A percentile compares a stretch with the other conserved stretches of the same genome.
Conservation (phyloP, 371 early-diverging fungal genomes). For the Mucor piriformis region DNA sequence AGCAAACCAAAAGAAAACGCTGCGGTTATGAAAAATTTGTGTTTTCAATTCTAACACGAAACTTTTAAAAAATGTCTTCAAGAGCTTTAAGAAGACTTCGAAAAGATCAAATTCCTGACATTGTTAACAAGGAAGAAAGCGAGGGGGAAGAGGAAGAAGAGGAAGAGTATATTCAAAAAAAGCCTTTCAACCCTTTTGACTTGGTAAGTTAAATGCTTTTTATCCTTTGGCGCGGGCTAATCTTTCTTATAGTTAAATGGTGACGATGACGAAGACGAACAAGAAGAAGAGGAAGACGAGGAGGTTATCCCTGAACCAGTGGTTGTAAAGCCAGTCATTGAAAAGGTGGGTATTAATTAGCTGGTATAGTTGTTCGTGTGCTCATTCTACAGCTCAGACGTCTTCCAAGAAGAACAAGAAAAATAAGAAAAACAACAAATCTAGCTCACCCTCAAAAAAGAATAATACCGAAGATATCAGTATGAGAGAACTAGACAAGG, state of each 20-base stretch:
- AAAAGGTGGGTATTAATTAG: background rate
- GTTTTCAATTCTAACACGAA: no score
- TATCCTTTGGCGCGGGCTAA: background rate
- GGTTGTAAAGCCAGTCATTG: slow-evolving; percentile 28
- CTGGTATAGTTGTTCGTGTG: background rate
- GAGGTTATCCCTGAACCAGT: slow-evolving; percentile 12
- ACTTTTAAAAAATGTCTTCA: slow-evolving; percentile 42
- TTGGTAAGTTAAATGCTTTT: slow-evolving; percentile 43
- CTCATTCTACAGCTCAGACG: slow-evolving; percentile 6
- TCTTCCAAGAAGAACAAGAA: slow-evolving; percentile 34
- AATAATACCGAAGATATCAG: slow-evolving; percentile 54
- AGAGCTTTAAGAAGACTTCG: slow-evolving; percentile 48
- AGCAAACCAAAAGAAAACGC: background rate
- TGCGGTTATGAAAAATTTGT: background rate
- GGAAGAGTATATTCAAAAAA: slow-evolving; percentile 30
- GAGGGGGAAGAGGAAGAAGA: slow-evolving; percentile 38
- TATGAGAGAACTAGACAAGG: slow-evolving; percentile 66
- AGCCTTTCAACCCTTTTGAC: slow-evolving; percentile 65
- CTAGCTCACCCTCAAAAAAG: slow-evolving; percentile 30
- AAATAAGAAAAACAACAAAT: slow-evolving; percentile 51
- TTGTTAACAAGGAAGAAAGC: background rate
- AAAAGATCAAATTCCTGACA: slow-evolving; percentile 33
- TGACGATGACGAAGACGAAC: slow-evolving; percentile 39
- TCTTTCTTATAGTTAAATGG: slow-evolving; percentile 32
- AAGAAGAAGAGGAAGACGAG: slow-evolving; percentile 40